Conservation (phyloP, 2,329 filamentous ascomycete species). For the Colletotrichum navitas region DNA sequence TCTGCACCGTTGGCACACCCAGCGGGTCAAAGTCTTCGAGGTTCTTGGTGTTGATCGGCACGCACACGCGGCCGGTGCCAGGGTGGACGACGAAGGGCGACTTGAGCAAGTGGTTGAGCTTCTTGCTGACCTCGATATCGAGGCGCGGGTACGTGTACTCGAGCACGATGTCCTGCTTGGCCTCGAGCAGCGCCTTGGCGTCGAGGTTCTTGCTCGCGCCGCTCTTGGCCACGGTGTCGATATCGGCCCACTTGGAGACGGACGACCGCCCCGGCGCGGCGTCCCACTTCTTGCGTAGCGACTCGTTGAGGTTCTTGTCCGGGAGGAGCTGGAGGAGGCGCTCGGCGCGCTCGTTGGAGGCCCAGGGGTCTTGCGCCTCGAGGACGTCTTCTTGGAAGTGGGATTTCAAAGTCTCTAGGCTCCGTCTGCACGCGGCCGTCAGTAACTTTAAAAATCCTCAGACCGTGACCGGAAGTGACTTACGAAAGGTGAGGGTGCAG, state of each 20-base stretch:
- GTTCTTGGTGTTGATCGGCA: constrained; percentile 84
- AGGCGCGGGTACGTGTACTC: constrained; percentile 98
- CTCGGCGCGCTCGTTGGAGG: constrained; percentile 75
- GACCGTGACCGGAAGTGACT: constrained; percentile 45
- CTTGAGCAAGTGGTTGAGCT: constrained; percentile 97
- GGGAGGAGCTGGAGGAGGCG: constrained; percentile 88
- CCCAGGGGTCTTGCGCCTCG: constrained; percentile 88
- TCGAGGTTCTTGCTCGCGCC: constrained; percentile 81
- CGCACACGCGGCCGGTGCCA: constrained; percentile 92
- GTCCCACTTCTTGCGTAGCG: constrained; percentile 91
- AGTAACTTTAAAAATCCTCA: constrained; percentile 28
- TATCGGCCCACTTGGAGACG: constrained; percentile 91
- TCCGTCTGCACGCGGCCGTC: constrained; percentile 68
- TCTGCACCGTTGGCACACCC: constrained; percentile 87
- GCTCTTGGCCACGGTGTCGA: constrained; percentile 85
- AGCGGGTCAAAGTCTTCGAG: constrained; percentile 90
- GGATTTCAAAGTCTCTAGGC: constrained; percentile 84
- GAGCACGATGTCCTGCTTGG: constrained; percentile 94
- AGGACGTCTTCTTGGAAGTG: constrained; percentile 90
- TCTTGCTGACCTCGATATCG: constrained; percentile 97
- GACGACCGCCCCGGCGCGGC: constrained; percentile 83
- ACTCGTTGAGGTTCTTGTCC: constrained; percentile 80
- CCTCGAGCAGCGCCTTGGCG: constrained; percentile 79
- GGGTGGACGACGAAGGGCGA: constrained; percentile 97
- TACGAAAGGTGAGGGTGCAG: constrained; percentile 89